Conservation (phyloP, 1,284 basidiomycete genomes). For the Ustilago crameri region DNA sequence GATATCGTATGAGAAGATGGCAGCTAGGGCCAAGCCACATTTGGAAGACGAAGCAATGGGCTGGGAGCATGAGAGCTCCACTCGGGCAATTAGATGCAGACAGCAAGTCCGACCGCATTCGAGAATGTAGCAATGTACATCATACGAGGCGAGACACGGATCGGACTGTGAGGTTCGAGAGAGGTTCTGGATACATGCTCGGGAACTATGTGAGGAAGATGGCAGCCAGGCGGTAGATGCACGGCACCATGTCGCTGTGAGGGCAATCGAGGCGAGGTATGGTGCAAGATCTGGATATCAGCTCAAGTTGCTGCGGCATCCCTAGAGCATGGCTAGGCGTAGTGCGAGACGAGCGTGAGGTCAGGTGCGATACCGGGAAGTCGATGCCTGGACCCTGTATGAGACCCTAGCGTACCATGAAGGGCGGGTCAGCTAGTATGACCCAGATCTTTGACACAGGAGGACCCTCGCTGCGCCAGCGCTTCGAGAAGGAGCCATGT, state of each 20-base stretch:
- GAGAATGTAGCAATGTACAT: not conserved
- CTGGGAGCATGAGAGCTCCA: too few species aligned
- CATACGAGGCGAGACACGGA: not conserved
- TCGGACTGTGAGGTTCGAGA: not conserved
- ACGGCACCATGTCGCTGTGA: too few species aligned
- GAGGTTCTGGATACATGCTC: not conserved
- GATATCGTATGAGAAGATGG: not conserved
- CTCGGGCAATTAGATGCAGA: conserved; percentile 7
- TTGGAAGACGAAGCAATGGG: conserved; percentile 9
- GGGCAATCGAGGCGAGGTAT: not conserved
- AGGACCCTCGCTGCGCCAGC: too few species aligned
- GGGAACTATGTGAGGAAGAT: not conserved
- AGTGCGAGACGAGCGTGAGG: not conserved
- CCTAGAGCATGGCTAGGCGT: not conserved
- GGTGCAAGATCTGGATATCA: not conserved
- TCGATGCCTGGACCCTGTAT: too few species aligned
- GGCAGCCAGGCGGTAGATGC: not conserved
- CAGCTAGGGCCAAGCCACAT: conserved; percentile 12
- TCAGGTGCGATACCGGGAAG: too few species aligned
- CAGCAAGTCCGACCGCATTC: not conserved
- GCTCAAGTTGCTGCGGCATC: not conserved
- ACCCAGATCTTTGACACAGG: too few species aligned
- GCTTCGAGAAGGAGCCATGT: too few species aligned
- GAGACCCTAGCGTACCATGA: too few species aligned
- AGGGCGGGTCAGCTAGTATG: too few species aligned